Percentiles rank a stretch among this genome's conserved stretches.
phyloP scores from a whole-genome alignment of 768 basidiomycete genomes.

The Basidioascus undulatus region DNA sequence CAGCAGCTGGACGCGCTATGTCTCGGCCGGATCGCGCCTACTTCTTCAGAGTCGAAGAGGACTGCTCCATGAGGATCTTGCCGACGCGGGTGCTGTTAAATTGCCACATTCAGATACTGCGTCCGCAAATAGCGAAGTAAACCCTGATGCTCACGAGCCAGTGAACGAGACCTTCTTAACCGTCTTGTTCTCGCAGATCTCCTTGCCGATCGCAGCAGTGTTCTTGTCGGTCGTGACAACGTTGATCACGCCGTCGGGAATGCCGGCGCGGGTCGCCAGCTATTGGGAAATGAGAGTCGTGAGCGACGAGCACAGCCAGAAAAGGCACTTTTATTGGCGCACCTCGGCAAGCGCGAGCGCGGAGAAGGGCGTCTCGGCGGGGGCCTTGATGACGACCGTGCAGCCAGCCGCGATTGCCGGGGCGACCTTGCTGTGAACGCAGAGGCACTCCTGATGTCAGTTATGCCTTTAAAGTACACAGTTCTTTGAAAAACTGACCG shows the following conservation, averaged over 20 bases:
- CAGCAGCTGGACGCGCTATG: not conserved
- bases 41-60: slow-evolving; percentile 19
- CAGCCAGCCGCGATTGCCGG: slow-evolving; percentile 89
- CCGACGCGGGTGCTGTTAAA: slow-evolving; percentile 21
- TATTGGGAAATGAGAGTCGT: slow-evolving; percentile 16
- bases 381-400: slow-evolving; percentile 81
- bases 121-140: no score
- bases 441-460: not conserved
- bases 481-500: not conserved
- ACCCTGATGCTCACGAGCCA: no score
- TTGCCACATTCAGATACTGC: no score
- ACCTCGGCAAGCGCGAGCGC: slow-evolving; percentile 79
- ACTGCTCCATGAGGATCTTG: slow-evolving; percentile 20
- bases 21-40: not conserved
- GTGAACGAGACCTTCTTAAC: slow-evolving; percentile 85
- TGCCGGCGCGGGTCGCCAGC: slow-evolving; percentile 67
- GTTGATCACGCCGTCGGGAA: slow-evolving; percentile 88
- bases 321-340: slow-evolving; percentile 1
- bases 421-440: slow-evolving; percentile 39
- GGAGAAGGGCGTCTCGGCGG: slow-evolving; percentile 84
- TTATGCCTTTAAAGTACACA: not conserved
- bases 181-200: slow-evolving; percentile 67
- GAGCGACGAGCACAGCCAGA: slow-evolving; percentile 1
- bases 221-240: slow-evolving; percentile 71
- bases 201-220: slow-evolving; percentile 65